Evolutionary conservation across 257 asterid genomes (phyloP), one percentile per base, ranked within the genome.

Genomic region (Coffea canephora): DNA sequence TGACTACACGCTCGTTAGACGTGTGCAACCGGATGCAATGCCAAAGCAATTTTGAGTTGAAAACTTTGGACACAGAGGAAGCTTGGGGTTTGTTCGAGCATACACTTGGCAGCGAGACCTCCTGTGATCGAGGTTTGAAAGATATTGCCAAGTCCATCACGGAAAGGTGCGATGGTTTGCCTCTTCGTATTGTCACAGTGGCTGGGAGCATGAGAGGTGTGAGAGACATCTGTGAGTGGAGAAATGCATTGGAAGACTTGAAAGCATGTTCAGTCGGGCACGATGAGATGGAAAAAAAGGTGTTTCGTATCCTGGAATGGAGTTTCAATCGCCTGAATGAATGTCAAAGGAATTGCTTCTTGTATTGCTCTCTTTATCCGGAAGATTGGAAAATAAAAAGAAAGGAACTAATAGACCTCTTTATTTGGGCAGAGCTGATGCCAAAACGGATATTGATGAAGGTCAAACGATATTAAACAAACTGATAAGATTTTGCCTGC

Each of bases 181-280:
- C 76, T n/a, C 76, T 73, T 50, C 65, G 62, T 11, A 25, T 73
- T 4, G 18, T 73, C n/a, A 49, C 64, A n/a, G 21, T 73, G 43
- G 76, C 76, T 18, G 76, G 76, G 64, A 73, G 76, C 39, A 73
- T 73, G 76, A 49, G 46, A 49, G 76, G 45, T 9, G 64, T 73
- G 36, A 73, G 65, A 1, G 76, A 73, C 76, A 49, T 49, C 46
- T 8, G 55, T 49, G 76, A 73, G 36, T 73, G 76, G 76, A 73
- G 43, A 73, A 11, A 55, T 73, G 41, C 76, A 12, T 27, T 73
- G 64, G 64, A 49, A 48, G 45, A 36, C 19, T 55, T 73, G 76
- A 73, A 73, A 73, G 43, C 31, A 13, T 48, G 62, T 25, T 72
- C 76, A 15, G n/a, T 49, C 18, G 76, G 21, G 9, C 34, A 65